These are phyloP conservation scores for Primulina eburnea DNA, from an alignment of 257 asterid species.

Conservation along the genomic window DNA sequence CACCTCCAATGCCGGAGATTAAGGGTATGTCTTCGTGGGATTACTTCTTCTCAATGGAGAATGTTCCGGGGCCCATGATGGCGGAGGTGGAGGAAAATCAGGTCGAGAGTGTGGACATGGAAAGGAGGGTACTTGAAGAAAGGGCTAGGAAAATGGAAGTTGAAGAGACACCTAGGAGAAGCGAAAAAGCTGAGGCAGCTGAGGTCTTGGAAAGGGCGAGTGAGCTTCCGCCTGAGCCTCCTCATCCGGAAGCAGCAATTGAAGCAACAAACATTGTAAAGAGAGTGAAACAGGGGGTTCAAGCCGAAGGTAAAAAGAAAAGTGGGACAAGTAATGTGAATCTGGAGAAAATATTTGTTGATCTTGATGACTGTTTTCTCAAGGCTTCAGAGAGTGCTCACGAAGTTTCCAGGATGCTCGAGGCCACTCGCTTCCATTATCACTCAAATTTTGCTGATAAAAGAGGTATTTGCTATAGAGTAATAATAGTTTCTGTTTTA, in stretches of 20 bases:
- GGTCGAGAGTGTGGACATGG: constrained; percentile 53
- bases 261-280: constrained; percentile 46
- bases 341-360: constrained; percentile 59
- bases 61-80: constrained; percentile 60
- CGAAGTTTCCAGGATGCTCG: constrained; percentile 87
- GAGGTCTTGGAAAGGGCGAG: constrained; percentile 47
- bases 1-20: constrained; percentile 48
- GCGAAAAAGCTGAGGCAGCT: constrained; percentile 36
- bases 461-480: constrained; percentile 42
- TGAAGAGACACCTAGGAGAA: constrained; percentile 33
- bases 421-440: constrained; percentile 90
- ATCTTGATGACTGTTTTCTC: constrained; percentile 88
- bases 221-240: constrained; percentile 64
- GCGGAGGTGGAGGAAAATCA: constrained; percentile 61
- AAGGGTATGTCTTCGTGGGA: constrained; percentile 54
- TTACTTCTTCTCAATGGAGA: constrained; percentile 55
- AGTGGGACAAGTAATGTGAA: constrained; percentile 33
- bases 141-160: constrained; percentile 41
- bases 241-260: constrained; percentile 50
- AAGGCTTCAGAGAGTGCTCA: constrained; percentile 91
- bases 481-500: neutral
- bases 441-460: constrained; percentile 94
- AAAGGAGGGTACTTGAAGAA: constrained; percentile 52
- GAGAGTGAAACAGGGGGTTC: constrained; percentile 57
- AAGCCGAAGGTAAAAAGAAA: constrained; percentile 59